Evolutionary conservation across 208 protist species (phyloP), one percentile per base, ranked within the genome.

Genomic region (Trypanosoma theileri): DNA sequence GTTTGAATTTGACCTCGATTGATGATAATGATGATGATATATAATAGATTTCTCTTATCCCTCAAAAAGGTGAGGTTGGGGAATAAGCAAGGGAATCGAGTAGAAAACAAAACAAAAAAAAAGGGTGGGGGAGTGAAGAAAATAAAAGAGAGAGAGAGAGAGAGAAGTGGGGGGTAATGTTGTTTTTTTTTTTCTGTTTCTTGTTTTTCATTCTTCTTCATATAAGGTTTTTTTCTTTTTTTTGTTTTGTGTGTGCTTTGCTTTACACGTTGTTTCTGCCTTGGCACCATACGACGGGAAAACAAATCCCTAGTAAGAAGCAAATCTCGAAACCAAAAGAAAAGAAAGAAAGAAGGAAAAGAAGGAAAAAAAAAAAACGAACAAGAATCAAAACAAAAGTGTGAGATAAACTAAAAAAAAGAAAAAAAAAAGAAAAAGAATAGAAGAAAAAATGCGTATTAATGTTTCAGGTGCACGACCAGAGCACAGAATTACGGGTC

Each of bases 1-100:
- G 74, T 94, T 89, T 66, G 86, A 96, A 48, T 87, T 79, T 71
- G 91, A 96, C 55, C 71, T 96, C 9, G 87, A 95, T 72, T 95
- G 60, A 82, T 16, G 24, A 4, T 16, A 64, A 41, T 35, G 17
- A 26, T 2, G 28, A n/a, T 24, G 4, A 48, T 28, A 21, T 17
- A n/a, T n/a, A n/a, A n/a, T n/a, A n/a, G n/a, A n/a, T n/a, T n/a
- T n/a, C n/a, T n/a, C 28, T 8, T 35, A 1, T 35, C 28, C 6
- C 28, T 35, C 28, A 35, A 35, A 35, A 35, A n/a, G n/a, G n/a
- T 35, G 28, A 35, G 28, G 28, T 8, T 8, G 28, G 28, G 6
- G 28, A 6, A 35, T 35, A 35, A 8, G 28, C 28, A 35, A 35
- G 28, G 28, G 28, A 35, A 35, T 35, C 28, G 28, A 62, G 19